phyloP scores from a whole-genome alignment of 805 yeast genomes.

The Zygosaccharomyces gambellarensis region DNA sequence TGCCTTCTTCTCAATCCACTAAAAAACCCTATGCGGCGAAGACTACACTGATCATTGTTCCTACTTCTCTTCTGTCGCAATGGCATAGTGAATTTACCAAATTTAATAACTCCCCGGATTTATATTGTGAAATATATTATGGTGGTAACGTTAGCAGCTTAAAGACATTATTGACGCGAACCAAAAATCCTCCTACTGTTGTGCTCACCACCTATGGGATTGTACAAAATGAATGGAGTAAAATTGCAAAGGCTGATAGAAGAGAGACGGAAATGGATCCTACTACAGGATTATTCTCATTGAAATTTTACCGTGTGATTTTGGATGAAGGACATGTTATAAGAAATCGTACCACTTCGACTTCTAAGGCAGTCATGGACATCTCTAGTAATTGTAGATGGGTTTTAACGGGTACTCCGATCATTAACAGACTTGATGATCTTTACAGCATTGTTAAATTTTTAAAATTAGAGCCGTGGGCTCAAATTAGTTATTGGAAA shows the following conservation, averaged over 20 bases:
- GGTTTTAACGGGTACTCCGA: slow-evolving; percentile 92
- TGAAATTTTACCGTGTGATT: slow-evolving; percentile 69
- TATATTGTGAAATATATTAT: slow-evolving; percentile 61
- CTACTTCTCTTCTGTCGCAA: slow-evolving; percentile 86
- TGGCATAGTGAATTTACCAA: slow-evolving; percentile 80
- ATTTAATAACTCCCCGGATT: slow-evolving; percentile 44
- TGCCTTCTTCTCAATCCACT: neutral
- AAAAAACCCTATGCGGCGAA: slow-evolving; percentile 51
- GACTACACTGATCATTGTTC: slow-evolving; percentile 78
- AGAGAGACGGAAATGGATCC: slow-evolving; percentile 17
- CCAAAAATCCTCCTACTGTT: slow-evolving; percentile 54
- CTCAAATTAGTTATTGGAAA: slow-evolving; percentile 79
- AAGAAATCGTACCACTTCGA: slow-evolving; percentile 69
- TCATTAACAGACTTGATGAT: slow-evolving; percentile 83
- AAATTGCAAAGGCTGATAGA: slow-evolving; percentile 32
- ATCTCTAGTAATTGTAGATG: slow-evolving; percentile 65
- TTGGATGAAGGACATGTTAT: slow-evolving; percentile 91
- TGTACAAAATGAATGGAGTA: slow-evolving; percentile 67
- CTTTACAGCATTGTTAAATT: slow-evolving; percentile 71
- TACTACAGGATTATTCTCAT: slow-evolving; percentile 57
- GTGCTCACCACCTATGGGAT: slow-evolving; percentile 86
- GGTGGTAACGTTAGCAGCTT: slow-evolving; percentile 61
- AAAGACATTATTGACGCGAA: slow-evolving; percentile 39
- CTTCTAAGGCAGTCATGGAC: slow-evolving; percentile 71
- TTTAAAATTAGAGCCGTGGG: slow-evolving; percentile 84